These are phyloP conservation scores for Lentinula aciculospora DNA, from an alignment of 768 basidiomycete species.

Conservation along the genomic window DNA sequence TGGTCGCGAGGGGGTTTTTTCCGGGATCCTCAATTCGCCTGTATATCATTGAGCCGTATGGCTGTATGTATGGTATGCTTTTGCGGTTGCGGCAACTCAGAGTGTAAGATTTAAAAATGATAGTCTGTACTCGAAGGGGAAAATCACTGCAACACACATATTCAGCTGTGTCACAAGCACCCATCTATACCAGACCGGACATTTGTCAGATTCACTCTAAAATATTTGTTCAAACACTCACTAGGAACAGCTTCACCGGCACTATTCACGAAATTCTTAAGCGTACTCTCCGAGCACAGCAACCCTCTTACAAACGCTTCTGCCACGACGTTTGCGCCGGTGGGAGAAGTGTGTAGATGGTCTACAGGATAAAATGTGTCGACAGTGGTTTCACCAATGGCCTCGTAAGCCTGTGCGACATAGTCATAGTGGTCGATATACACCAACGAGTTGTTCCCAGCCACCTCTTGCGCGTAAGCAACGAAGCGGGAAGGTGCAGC, in stretches of 20 bases:
- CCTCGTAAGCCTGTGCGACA: slow-evolving; percentile 33
- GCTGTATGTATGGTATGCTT: too few species aligned
- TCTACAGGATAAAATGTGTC: slow-evolving; percentile 38
- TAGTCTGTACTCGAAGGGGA: too few species aligned
- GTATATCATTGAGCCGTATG: too few species aligned
- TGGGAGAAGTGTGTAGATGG: slow-evolving; percentile 38
- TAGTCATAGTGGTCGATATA: slow-evolving; percentile 45
- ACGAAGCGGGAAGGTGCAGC: slow-evolving; percentile 35
- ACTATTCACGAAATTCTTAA: slow-evolving; percentile 28
- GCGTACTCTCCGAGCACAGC: slow-evolving; percentile 28
- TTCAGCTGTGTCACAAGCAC: background rate
- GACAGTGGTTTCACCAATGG: slow-evolving; percentile 28
- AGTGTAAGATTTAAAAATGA: too few species aligned
- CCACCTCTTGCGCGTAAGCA: slow-evolving; percentile 35
- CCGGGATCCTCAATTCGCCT: too few species aligned
- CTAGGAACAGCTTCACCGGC: slow-evolving; percentile 32
- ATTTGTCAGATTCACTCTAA: background rate
- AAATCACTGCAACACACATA: background rate
- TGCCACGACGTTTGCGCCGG: slow-evolving; percentile 42
- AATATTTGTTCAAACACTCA: slow-evolving; percentile 12
- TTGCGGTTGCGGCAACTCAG: too few species aligned
- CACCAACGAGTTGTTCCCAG: slow-evolving; percentile 26
- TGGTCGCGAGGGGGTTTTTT: too few species aligned
- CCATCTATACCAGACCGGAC: slow-evolving; percentile 11
- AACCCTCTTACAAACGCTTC: slow-evolving; percentile 41